phyloP scores from a whole-genome alignment of 345 rosid genomes.

The Jatropha curcas region DNA sequence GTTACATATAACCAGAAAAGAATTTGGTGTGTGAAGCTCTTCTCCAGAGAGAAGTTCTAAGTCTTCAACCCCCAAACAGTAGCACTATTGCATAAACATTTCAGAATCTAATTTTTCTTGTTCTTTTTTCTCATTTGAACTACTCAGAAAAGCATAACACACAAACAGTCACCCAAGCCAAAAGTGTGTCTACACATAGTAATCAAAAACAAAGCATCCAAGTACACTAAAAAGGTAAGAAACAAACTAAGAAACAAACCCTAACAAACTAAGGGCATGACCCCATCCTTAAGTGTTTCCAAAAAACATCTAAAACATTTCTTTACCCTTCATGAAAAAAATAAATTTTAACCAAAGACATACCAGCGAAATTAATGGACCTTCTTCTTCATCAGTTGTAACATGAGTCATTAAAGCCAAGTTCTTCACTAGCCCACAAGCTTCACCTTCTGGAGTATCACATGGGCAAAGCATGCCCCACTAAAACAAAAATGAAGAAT shows the following conservation, averaged over 20 bases:
- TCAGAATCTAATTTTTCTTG: too few species aligned
- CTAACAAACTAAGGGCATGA: neutral
- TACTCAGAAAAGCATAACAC: neutral
- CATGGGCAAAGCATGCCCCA: slow-evolving; percentile 99
- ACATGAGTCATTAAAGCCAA: slow-evolving; percentile 99
- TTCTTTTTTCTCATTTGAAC: neutral
- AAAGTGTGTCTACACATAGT: neutral
- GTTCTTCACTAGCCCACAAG: slow-evolving; percentile 97
- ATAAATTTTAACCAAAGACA: slow-evolving; percentile 8
- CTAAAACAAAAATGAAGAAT: slow-evolving; percentile 33
- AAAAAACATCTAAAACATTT: neutral
- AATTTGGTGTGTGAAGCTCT: slow-evolving; percentile 84
- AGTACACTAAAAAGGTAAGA: neutral
- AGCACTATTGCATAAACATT: slow-evolving; percentile 56
- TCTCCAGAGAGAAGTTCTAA: slow-evolving; percentile 77
- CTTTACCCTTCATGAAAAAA: slow-evolving; percentile 8
- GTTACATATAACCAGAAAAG: slow-evolving; percentile 77
- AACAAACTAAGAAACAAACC: neutral
- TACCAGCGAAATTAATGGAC: slow-evolving; percentile 81
- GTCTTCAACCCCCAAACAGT: slow-evolving; percentile 80
- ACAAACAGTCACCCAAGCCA: neutral
- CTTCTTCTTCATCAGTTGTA: slow-evolving; percentile 90
- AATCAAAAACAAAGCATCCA: neutral
- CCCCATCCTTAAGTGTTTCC: neutral
- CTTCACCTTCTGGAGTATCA: slow-evolving; percentile 97